Evolutionary conservation across 192 early-diverging fungal genomes (phyloP).

Genomic region (Entomortierella chlamydospora): DNA sequence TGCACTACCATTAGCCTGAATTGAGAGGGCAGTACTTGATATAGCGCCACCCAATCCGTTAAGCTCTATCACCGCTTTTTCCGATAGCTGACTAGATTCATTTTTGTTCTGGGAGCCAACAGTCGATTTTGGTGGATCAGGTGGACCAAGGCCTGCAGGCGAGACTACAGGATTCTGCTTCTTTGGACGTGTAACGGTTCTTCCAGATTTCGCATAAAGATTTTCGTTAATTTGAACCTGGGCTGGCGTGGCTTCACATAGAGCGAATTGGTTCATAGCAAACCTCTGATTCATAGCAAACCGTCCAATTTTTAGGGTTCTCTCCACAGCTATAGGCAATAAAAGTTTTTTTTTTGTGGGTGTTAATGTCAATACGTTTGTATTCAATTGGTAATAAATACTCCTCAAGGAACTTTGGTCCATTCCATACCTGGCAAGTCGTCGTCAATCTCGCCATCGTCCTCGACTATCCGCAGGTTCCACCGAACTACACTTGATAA

Average conservation of each 20-base stretch:
- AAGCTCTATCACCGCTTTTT: not conserved
- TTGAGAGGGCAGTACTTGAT: not conserved
- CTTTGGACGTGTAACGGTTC: conserved; percentile 32
- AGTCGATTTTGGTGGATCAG: conserved; percentile 7
- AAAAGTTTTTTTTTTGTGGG: not conserved
- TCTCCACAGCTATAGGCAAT: conserved; percentile 79
- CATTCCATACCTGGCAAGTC: conserved; percentile 85
- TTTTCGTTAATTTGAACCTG: conserved; percentile 71
- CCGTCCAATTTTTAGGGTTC: conserved; percentile 84
- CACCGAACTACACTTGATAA: conserved; percentile 80
- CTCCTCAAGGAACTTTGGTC: not conserved
- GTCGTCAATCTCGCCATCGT: conserved; percentile 96
- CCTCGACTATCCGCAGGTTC: conserved; percentile 93
- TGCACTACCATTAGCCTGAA: not conserved
- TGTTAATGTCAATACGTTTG: too few species aligned
- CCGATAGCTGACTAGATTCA: not conserved
- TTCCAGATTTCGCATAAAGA: conserved; percentile 48
- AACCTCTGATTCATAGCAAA: conserved; percentile 73
- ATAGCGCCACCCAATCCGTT: not conserved
- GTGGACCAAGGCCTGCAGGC: conserved; percentile 11
- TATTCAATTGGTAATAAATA: too few species aligned
- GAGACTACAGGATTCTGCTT: conserved; percentile 15
- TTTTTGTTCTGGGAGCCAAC: conserved; percentile 2
- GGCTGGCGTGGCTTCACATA: conserved; percentile 81
- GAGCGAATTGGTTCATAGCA: conserved; percentile 91